Percentiles rank a stretch among this genome's conserved stretches.
Evolutionary conservation across 495 filamentous ascomycete species (phyloP).

Genomic region (Sordaria brevicollis): DNA sequence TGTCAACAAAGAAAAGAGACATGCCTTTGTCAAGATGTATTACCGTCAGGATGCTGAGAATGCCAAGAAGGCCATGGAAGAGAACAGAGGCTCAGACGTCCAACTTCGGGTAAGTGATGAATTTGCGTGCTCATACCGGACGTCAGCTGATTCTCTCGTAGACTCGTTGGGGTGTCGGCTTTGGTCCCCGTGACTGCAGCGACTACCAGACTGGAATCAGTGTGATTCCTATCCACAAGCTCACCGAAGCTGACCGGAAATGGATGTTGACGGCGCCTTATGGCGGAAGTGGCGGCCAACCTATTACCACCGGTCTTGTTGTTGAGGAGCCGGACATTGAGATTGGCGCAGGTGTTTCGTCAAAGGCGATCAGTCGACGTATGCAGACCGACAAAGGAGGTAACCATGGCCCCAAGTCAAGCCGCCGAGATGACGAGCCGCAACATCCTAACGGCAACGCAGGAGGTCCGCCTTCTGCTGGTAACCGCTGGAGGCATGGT

Average conservation of each 20-base stretch:
- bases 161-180: constrained; percentile 97
- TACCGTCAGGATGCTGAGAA: constrained; percentile 71
- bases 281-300: constrained; percentile 78
- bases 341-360: constrained; percentile 93
- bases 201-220: constrained; percentile 91
- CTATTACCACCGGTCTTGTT: constrained; percentile 72
- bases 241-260: constrained; percentile 92
- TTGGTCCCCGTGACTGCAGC: constrained; percentile 92
- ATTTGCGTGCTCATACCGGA: neutral
- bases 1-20: constrained; percentile 92
- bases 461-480: constrained; percentile 30
- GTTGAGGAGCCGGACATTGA: constrained; percentile 98
- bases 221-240: constrained; percentile 78
- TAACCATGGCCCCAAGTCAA: constrained; percentile 62
- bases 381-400: constrained; percentile 71
- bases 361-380: constrained; percentile 82
- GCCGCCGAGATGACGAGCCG: constrained; percentile 43
- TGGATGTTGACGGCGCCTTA: constrained; percentile 96
- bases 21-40: constrained; percentile 98
- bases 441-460: constrained; percentile 30
- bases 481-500: constrained; percentile 29
- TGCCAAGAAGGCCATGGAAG: constrained; percentile 89
- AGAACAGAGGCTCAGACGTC: constrained; percentile 57
- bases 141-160: constrained; percentile 25
- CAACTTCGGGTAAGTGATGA: constrained; percentile 60